Evolutionary conservation across 1,284 basidiomycete species (phyloP), one percentile per base, ranked within the genome.

Genomic region (Cystobasidium pallidum): DNA sequence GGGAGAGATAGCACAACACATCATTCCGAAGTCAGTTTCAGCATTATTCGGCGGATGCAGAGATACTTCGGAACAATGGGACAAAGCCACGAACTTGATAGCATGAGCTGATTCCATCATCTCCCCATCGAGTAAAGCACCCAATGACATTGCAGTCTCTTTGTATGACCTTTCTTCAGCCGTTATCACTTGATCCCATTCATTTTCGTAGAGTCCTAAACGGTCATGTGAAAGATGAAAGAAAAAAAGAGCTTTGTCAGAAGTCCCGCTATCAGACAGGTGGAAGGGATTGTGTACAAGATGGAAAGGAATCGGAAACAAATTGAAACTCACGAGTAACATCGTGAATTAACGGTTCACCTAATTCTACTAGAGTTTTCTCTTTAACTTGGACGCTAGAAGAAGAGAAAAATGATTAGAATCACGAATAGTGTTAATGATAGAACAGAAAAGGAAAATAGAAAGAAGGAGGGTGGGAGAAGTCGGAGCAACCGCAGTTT

Each of bases 331-430:
- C 17, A 61, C 58, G 58, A n/a, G 58, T 51, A 7, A 64, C 24
- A 15, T 64, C 49, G 32, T 55, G 30, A 36, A 71, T 55, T 13
- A 71, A 49, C 15, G 68, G 68, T 19, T 71, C 68, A 2, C 51
- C 61, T 13, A 54, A 51, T 21, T 71, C 68, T 8, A 19, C 10
- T 17, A 71, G 68, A 26, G 47, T 71, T 17, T 52, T 19, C 24
- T 63, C 68, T 45, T 59, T 64, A 4, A 39, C 30, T 45, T 45
- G 21, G 17, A n/a, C 17, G 17, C 28, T 36, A 11, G 10, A 45
- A 13, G n/a, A 45, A 36, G 54, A 13, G 13, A 39, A 13, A 6
- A 39, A n/a, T n/a, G n/a, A n/a, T n/a, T n/a, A n/a, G n/a, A n/a
- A n/a, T n/a, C n/a, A n/a, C n/a, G n/a, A n/a, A n/a, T n/a, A n/a